Conservation (phyloP, 257 asterid genomes). For the Solanum rostratum region DNA sequence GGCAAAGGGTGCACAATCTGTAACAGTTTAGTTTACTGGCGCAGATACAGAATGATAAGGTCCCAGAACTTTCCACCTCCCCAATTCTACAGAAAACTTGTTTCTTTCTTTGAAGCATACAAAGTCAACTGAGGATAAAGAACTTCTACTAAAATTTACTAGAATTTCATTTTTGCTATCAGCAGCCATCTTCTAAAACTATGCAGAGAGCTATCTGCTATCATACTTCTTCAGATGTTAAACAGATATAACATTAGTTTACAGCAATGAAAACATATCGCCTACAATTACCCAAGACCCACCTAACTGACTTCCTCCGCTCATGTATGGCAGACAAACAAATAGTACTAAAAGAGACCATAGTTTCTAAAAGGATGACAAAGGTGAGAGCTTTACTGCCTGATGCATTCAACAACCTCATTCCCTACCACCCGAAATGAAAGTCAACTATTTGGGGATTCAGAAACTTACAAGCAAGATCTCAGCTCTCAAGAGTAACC, state of each 20-base stretch:
- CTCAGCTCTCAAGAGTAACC: not conserved
- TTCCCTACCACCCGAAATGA: not conserved
- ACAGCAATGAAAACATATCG: not conserved
- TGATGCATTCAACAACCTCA: not conserved
- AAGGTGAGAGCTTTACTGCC: not conserved
- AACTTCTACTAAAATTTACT: not conserved
- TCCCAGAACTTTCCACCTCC: not conserved
- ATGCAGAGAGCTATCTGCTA: not conserved
- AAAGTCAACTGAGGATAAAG: not conserved
- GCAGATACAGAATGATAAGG: not conserved
- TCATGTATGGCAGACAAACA: not conserved
- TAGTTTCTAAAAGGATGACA: not conserved
- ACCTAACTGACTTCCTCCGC: not conserved
- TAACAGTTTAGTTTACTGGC: not conserved
- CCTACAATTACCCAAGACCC: not conserved
- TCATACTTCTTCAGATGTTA: not conserved
- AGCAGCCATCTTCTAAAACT: not conserved
- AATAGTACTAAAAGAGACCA: not conserved
- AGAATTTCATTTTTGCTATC: not conserved
- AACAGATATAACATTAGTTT: not conserved
- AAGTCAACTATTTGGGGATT: not conserved
- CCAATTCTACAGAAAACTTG: not conserved
- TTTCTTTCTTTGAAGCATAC: not conserved
- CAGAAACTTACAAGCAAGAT: not conserved
- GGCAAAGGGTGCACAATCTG: not conserved